Evolutionary conservation across 345 rosid species (phyloP).

Genomic region (Hypericum androsaemum): DNA sequence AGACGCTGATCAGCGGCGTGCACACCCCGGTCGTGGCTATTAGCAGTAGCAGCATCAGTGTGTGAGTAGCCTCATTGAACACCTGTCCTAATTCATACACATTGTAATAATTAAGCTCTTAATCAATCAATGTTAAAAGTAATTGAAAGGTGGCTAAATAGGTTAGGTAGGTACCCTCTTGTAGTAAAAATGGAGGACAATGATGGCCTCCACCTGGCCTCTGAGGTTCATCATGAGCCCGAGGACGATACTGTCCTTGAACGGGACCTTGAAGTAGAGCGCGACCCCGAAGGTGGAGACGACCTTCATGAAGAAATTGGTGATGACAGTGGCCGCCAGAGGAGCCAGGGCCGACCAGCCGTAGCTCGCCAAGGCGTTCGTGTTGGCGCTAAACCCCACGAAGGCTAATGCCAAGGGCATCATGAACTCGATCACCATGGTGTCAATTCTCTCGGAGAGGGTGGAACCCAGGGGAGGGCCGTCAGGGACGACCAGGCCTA

Average conservation of each 20-base stretch:
- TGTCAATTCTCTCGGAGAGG: slow-evolving; percentile 43
- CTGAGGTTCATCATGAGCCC: slow-evolving; percentile 52
- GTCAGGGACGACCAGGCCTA: slow-evolving; percentile 52
- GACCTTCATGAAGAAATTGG: slow-evolving; percentile 35
- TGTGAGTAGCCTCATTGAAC: slow-evolving; percentile 10
- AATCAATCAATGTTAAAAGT: no score
- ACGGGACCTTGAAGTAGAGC: slow-evolving; percentile 28
- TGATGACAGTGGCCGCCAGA: slow-evolving; percentile 23
- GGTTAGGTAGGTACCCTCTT: slow-evolving; percentile 27
- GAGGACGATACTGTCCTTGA: slow-evolving; percentile 43
- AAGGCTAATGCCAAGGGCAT: slow-evolving; percentile 50
- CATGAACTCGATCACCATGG: slow-evolving; percentile 39
- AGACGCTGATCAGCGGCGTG: slow-evolving; percentile 40
- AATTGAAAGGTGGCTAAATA: no score
- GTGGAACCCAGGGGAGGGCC: slow-evolving; percentile 64
- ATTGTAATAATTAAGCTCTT: no score
- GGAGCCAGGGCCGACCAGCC: slow-evolving; percentile 45
- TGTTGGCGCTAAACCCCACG: slow-evolving; percentile 45
- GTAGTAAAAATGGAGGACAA: slow-evolving; percentile 54
- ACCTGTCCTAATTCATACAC: no score
- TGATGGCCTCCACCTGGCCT: slow-evolving; percentile 53
- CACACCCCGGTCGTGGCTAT: slow-evolving; percentile 21
- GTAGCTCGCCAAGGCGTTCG: slow-evolving; percentile 18
- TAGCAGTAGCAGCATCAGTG: slow-evolving; percentile 37
- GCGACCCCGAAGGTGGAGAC: slow-evolving; percentile 19